Base-by-base conservation (phyloP, 2,329 filamentous ascomycete species). In the Verticillium longisporum region DNA sequence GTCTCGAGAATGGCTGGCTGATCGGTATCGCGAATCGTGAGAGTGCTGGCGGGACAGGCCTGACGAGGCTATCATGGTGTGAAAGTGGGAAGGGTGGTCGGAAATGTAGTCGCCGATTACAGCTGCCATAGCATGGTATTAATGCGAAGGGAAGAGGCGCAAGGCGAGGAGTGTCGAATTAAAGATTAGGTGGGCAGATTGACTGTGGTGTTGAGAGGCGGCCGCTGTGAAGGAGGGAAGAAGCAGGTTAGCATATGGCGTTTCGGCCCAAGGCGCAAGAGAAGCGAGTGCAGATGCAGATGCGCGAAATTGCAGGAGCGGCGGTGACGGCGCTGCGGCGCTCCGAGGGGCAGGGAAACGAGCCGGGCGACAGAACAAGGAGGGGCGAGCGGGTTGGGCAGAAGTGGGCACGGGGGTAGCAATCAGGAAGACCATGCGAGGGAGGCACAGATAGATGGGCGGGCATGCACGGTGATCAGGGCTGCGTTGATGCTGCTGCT, bases 61-160 rank as follows among this genome's bases (percentile, higher is more conserved):
- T 55, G 80, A 74, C 61, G 77, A 74, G 62, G 78, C 75, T 79
- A 91, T 89, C 82, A 87, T 89, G 78, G 82, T 86, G 79, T 86
- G 85, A 76, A 89, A 88, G 77, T 86, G 84, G 69, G 85, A 82
- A 68, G 87, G 81, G 26, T 32, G 57, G 77, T 91, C 87, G 75
- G 90, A 84, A 77, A 87, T 86, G 78, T 87, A 87, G 80, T 94
- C 91, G 74, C 83, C 83, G 68, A 87, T 82, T 75, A 87, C 74
- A 75, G 84, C 80, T 71, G 84, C 85, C 85, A 88, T 88, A 77
- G 74, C 81, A 78, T 78, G 71, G 69, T 72, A 38, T 63, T 64
- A 65, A 66, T 58, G 64, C 63, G 63, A 60, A 34, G 61, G 61
- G 57, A 55, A 59, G 60, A 62, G 65, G n/a, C 32, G 55, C 11